A percentile compares a stretch with the other conserved stretches of the same genome.
These are phyloP conservation scores for Triglochin maritima DNA, from an alignment of 106 monocot genomes.

Conservation along the genomic window DNA sequence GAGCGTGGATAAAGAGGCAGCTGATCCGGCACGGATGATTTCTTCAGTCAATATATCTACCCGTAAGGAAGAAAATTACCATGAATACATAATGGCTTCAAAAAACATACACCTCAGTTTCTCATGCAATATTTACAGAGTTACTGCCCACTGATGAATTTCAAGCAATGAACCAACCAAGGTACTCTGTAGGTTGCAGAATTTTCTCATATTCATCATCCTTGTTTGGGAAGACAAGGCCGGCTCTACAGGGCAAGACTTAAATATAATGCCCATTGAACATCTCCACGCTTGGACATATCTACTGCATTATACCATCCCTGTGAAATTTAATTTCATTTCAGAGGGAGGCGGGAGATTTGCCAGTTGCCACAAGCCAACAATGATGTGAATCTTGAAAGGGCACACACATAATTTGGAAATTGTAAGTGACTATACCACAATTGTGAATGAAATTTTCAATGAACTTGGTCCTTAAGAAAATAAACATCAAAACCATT, in stretches of 20 bases:
- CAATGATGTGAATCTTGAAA: no score
- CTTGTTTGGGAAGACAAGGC: conserved; percentile 79
- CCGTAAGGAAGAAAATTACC: conserved; percentile 13
- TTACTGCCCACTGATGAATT: conserved; percentile 56
- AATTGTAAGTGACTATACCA: no score
- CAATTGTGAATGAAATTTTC: no score
- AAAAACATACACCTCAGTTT: neutral
- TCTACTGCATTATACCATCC: conserved; percentile 88
- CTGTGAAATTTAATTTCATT: conserved; percentile 19
- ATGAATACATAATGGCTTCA: neutral
- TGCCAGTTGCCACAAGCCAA: no score
- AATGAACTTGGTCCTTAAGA: no score
- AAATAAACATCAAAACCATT: no score
- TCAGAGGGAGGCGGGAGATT: no score
- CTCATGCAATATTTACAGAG: conserved; percentile 33
- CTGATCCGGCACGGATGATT: conserved; percentile 94
- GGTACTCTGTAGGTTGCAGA: conserved; percentile 94
- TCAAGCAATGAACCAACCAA: conserved; percentile 63
- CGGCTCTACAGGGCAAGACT: conserved; percentile 80
- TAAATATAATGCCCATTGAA: conserved; percentile 88
- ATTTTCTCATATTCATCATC: conserved; percentile 72
- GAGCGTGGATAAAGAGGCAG: conserved; percentile 81
- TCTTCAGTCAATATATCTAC: conserved; percentile 90
- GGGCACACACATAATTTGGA: no score
- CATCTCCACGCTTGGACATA: conserved; percentile 47